These are phyloP conservation scores for Aegilops longissima DNA, from an alignment of 176 grass and related monocot species.

Conservation along the genomic window DNA sequence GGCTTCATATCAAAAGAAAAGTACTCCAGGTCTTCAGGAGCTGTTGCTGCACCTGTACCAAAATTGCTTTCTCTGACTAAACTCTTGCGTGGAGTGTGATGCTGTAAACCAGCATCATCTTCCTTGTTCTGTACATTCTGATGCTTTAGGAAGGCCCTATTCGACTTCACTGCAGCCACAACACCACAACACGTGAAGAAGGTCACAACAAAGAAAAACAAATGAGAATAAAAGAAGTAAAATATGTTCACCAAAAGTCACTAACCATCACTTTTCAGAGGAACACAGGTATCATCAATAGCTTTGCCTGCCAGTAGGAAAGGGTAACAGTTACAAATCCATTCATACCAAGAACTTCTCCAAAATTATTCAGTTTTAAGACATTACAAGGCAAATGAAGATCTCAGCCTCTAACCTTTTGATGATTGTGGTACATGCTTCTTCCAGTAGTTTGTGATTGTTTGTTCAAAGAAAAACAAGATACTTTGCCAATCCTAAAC, in stretches of 20 bases:
- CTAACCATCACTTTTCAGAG: conserved; percentile 42
- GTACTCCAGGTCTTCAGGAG: not conserved
- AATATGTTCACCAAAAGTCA: conserved; percentile 42
- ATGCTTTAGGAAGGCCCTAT: conserved; percentile 33
- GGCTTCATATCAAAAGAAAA: conserved; percentile 55
- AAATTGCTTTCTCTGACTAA: conserved; percentile 33
- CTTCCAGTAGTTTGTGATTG: conserved; percentile 69
- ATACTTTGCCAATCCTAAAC: conserved; percentile 73
- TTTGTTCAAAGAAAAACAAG: conserved; percentile 85
- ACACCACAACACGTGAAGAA: conserved; percentile 21
- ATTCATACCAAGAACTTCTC: conserved; percentile 21
- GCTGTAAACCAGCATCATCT: conserved; percentile 27
- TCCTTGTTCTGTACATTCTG: conserved; percentile 49
- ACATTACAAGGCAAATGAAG: conserved; percentile 26
- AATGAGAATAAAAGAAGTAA: conserved; percentile 10
- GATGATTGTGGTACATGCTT: conserved; percentile 28
- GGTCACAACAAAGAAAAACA: conserved; percentile 29
- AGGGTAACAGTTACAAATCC: conserved; percentile 34
- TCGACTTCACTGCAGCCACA: conserved; percentile 42
- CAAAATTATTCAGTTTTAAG: conserved; percentile 29
- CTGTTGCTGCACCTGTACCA: conserved; percentile 38
- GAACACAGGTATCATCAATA: conserved; percentile 26
- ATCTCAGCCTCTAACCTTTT: conserved; percentile 53
- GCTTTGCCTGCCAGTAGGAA: conserved; percentile 32
- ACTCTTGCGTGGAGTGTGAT: conserved; percentile 32